phyloP scores from a whole-genome alignment of 2,329 filamentous ascomycete species.

The Aspergillus clavatus region DNA sequence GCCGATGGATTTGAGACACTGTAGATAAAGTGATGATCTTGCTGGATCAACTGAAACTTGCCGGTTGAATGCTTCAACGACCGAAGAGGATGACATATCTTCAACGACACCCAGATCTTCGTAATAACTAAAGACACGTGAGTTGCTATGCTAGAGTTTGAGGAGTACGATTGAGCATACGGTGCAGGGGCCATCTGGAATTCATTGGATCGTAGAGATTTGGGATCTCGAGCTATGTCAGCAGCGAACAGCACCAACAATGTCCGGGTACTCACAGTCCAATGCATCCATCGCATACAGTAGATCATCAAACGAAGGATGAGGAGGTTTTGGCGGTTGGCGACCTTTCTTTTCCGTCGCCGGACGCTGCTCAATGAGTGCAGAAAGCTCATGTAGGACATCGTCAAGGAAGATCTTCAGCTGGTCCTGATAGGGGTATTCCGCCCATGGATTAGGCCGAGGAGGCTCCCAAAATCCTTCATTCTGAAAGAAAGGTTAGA shows the following conservation, averaged over 20 bases:
- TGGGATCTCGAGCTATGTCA: constrained; percentile 26
- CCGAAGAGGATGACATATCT: constrained; percentile 58
- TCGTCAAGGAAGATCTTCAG: constrained; percentile 53
- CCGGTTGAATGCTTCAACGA: constrained; percentile 59
- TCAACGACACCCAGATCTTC: constrained; percentile 58
- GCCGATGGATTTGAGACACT: constrained; percentile 59
- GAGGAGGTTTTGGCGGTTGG: constrained; percentile 28
- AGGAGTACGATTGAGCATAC: constrained; percentile 19
- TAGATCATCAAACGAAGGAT: constrained; percentile 38
- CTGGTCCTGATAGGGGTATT: constrained; percentile 38
- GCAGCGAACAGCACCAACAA: not conserved
- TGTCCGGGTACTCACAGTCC: constrained; percentile 28
- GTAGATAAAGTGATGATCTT: constrained; percentile 58
- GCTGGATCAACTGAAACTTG: constrained; percentile 54
- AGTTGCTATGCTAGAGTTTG: constrained; percentile 1
- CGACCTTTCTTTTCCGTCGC: constrained; percentile 34
- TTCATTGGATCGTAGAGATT: constrained; percentile 21
- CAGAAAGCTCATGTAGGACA: constrained; percentile 54
- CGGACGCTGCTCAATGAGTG: constrained; percentile 46
- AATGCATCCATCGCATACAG: constrained; percentile 31
- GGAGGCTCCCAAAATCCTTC: constrained; percentile 44
- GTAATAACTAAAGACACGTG: constrained; percentile 45
- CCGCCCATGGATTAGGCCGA: constrained; percentile 27
- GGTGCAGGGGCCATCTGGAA: constrained; percentile 31
- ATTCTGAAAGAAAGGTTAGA: constrained; percentile 20